phyloP scores from a whole-genome alignment of 75 land plant species.

The Sequoia sempervirens region DNA sequence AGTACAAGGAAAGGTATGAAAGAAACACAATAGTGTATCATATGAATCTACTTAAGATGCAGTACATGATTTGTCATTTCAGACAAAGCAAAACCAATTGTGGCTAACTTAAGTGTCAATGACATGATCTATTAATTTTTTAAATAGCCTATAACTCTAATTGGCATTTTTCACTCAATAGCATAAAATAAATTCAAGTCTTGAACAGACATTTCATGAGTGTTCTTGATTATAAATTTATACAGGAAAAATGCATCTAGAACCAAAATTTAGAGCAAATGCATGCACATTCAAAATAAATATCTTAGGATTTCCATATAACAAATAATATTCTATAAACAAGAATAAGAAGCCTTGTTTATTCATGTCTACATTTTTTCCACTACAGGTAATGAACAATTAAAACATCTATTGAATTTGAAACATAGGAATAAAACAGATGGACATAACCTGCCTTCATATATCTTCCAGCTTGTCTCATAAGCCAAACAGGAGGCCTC shows the following conservation, averaged over 20 bases:
- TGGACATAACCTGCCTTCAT: slow-evolving; percentile 80
- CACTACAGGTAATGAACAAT: neutral
- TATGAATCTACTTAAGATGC: no score
- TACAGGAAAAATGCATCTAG: neutral
- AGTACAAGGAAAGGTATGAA: no score
- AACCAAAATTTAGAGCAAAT: neutral
- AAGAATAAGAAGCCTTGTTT: neutral
- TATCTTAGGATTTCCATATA: neutral
- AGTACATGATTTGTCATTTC: no score
- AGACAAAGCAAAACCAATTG: no score
- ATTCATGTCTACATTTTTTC: neutral
- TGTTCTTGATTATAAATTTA: neutral
- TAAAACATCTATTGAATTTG: neutral
- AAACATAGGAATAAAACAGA: neutral
- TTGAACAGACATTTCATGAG: neutral
- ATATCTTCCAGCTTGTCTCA: slow-evolving; percentile 99
- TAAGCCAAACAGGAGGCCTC: slow-evolving; percentile 98
- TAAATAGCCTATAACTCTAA: neutral
- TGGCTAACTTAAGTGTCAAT: no score
- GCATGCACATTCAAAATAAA: neutral
- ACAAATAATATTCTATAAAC: neutral
- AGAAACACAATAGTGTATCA: no score
- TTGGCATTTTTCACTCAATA: neutral
- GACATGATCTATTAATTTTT: neutral
- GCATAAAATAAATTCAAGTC: neutral